phyloP scores from a whole-genome alignment of 305 asterid species.

The Coffea humblotiana region DNA sequence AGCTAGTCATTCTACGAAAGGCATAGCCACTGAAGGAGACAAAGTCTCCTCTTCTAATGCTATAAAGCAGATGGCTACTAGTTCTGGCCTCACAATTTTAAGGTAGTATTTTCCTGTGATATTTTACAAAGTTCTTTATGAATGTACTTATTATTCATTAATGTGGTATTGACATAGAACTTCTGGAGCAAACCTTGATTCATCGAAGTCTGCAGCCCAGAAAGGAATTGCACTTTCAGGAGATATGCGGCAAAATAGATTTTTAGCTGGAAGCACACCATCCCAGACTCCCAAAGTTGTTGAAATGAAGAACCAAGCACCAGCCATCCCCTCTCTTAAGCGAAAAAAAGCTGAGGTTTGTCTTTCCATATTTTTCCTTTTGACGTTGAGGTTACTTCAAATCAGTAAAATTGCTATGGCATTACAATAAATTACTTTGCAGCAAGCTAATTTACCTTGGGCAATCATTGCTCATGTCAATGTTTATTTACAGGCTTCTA shows the following conservation, averaged over 20 bases:
- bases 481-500: slow-evolving; percentile 43
- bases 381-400: background rate
- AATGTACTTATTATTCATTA: slow-evolving; percentile 22
- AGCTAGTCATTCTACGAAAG: slow-evolving; percentile 36
- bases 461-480: background rate
- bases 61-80: slow-evolving; percentile 37
- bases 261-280: slow-evolving; percentile 28
- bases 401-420: background rate
- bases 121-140: background rate
- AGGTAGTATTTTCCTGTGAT: slow-evolving; percentile 37
- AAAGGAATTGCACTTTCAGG: slow-evolving; percentile 35
- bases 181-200: slow-evolving; percentile 43
- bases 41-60: slow-evolving; percentile 40
- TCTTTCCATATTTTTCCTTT: background rate
- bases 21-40: slow-evolving; percentile 26
- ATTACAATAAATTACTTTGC: background rate
- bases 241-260: slow-evolving; percentile 34
- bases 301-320: slow-evolving; percentile 36
- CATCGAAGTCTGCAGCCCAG: slow-evolving; percentile 34
- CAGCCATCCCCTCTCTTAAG: slow-evolving; percentile 49
- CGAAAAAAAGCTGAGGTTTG: slow-evolving; percentile 60
- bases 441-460: background rate
- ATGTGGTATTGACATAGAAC: slow-evolving; percentile 32
- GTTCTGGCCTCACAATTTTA: slow-evolving; percentile 42
- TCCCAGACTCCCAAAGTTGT: slow-evolving; percentile 26